Base-by-base conservation (phyloP, 2,329 filamentous ascomycete species). In the Fusarium cicatricum region DNA sequence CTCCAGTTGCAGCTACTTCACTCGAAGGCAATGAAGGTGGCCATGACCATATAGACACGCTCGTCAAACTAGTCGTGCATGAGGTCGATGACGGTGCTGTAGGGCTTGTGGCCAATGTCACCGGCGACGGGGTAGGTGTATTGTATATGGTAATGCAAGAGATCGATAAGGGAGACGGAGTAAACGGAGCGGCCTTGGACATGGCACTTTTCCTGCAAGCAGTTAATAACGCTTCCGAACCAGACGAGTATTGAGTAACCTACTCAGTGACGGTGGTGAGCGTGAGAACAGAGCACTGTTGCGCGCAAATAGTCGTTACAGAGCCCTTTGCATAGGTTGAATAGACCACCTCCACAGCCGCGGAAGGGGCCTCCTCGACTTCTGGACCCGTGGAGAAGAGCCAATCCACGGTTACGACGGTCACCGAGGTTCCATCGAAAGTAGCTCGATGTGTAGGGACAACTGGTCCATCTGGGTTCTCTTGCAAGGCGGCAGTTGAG, bases 71-170 rank as follows among this genome's bases (percentile, higher is more conserved):
- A 10, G 52, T 47, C 7, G 56, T 39, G 10, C 57, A 50, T 11
- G 52, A 58, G 14, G 53, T 53, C 10, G 48, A 16, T 16, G 48
- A 23, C 5, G 41, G n/a, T n/a, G 38, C 38, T 11, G 29, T 32
- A 32, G 29, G 5, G 29, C 12, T 5, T 32, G 29, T 5, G 4
- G 29, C 3, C 34, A 44, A 41, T 14, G n/a, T 41, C 15, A 45
- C 36, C 14, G 40, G 12, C 5, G 61, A 42, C 21, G 55, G 41
- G 36, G 28, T 21, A 23, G 47, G 41, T 7, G 42, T 58, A 16
- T 53, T 51, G 19, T 59, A 60, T 40, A 65, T 58, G 16, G 65
- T 69, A 28, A 59, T 43, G 38, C 66, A 69, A 1, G 62, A 64
- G 8, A 55, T 61, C 12, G 56, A 53, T 15, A 65, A 26, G 11